These are phyloP conservation scores for Camellia oleifera DNA, from an alignment of 179 eudicot genomes.

Conservation along the genomic window DNA sequence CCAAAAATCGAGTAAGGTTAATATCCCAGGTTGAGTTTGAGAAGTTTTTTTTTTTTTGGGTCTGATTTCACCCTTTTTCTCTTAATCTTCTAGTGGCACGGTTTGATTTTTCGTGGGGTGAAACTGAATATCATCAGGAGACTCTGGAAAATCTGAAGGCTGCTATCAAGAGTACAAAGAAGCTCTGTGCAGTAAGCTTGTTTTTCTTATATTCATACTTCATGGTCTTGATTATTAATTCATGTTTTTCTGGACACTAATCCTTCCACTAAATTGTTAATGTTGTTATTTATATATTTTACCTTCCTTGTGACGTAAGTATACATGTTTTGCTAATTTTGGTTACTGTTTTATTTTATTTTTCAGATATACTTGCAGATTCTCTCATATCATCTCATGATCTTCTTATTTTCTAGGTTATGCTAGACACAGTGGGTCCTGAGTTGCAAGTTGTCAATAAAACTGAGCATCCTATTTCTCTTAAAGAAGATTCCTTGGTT, in stretches of 20 bases:
- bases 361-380: background rate
- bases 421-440: conserved; percentile 88
- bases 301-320: background rate
- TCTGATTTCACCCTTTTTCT: background rate
- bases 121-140: conserved; percentile 63
- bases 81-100: conserved; percentile 50
- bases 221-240: background rate
- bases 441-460: conserved; percentile 69
- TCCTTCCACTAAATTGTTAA: background rate
- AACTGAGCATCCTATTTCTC: conserved; percentile 52
- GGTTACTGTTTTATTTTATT: too few species aligned
- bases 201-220: conserved; percentile 6
- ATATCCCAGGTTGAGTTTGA: background rate
- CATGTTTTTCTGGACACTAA: background rate
- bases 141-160: conserved; percentile 59
- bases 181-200: conserved; percentile 71
- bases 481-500: conserved; percentile 52
- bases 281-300: background rate
- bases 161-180: conserved; percentile 52
- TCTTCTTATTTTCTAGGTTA: conserved; percentile 48
- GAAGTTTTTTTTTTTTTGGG: background rate
- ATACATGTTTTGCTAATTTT: background rate
- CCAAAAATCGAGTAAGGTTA: background rate
- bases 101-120: conserved; percentile 78
- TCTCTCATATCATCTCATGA: background rate